A percentile compares a stretch with the other conserved stretches of the same genome.
phyloP scores from a whole-genome alignment of 495 filamentous ascomycete genomes.

The Collariella sp. region DNA sequence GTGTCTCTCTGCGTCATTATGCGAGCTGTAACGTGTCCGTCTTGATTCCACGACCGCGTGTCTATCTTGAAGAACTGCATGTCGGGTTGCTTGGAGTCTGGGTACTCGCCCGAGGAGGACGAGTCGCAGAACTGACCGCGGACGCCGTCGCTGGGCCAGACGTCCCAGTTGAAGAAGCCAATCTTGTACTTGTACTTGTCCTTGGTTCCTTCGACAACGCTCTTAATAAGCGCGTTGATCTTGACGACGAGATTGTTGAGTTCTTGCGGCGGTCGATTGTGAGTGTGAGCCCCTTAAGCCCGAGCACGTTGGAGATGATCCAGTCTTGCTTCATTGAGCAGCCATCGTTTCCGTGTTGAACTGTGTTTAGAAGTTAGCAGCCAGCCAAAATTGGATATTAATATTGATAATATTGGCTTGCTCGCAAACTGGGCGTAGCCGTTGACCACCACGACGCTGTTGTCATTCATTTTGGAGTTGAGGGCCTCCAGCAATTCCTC shows the following conservation, averaged over 20 bases:
- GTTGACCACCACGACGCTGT: constrained; percentile 20
- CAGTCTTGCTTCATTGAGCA: constrained; percentile 20
- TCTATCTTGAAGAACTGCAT: constrained; percentile 19
- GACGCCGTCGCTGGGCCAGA: constrained; percentile 8
- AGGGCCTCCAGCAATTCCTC: constrained; percentile 11
- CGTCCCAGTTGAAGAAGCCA: constrained; percentile 21
- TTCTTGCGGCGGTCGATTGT: constrained; percentile 38
- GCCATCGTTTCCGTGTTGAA: constrained; percentile 20
- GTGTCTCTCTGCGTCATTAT: background rate
- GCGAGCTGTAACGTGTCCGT: background rate
- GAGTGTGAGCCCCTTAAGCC: constrained; percentile 32
- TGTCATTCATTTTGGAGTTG: constrained; percentile 17
- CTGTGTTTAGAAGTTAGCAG: background rate
- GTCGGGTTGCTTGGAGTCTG: constrained; percentile 21
- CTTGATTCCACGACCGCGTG: background rate
- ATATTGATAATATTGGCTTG: too few species aligned
- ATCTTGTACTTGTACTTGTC: constrained; percentile 8
- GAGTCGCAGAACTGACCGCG: constrained; percentile 24
- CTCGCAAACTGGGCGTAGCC: constrained; percentile 21
- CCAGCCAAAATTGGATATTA: too few species aligned
- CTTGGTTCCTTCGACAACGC: constrained; percentile 7
- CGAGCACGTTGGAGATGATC: constrained; percentile 10
- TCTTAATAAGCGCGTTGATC: constrained; percentile 18
- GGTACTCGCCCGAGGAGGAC: constrained; percentile 8
- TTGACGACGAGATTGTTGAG: constrained; percentile 23